Percentiles rank a stretch among this genome's conserved stretches.
phyloP scores from a whole-genome alignment of 192 early-diverging fungal genomes.

The Mortierella antarctica region DNA sequence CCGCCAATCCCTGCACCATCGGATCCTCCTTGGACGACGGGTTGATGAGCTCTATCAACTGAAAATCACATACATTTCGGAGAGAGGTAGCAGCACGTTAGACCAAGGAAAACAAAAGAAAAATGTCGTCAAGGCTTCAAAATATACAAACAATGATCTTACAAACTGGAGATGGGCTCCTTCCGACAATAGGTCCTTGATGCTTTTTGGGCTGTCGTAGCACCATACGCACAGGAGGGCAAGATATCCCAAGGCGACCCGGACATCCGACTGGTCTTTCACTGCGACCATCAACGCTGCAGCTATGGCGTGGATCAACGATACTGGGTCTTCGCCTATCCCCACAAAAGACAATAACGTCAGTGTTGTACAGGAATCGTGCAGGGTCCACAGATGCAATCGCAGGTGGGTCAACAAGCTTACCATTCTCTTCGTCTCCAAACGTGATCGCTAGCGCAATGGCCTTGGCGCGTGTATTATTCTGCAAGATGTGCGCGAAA shows the following conservation, averaged over 20 bases:
- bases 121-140: not conserved
- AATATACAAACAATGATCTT: conserved; percentile 24
- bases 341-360: not conserved
- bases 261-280: conserved; percentile 71
- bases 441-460: conserved; percentile 79
- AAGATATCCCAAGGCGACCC: conserved; percentile 82
- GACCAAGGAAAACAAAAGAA: not conserved
- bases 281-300: conserved; percentile 77
- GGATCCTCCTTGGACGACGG: conserved; percentile 88
- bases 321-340: conserved; percentile 77
- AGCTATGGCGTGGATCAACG: conserved; percentile 90
- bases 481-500: conserved; percentile 81
- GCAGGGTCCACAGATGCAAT: not conserved
- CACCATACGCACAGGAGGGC: conserved; percentile 89
- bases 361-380: not conserved
- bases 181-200: conserved; percentile 88
- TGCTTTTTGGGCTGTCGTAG: conserved; percentile 80
- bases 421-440: conserved; percentile 79
- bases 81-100: not conserved
- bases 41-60: conserved; percentile 92
- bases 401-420: not conserved
- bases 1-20: conserved; percentile 89
- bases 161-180: conserved; percentile 92
- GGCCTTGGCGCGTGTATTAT: conserved; percentile 81
- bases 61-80: not conserved